A percentile compares a stretch with the other conserved stretches of the same genome.
These are phyloP conservation scores for Tuber aestivum DNA, from an alignment of 495 filamentous ascomycete genomes.

Conservation along the genomic window DNA sequence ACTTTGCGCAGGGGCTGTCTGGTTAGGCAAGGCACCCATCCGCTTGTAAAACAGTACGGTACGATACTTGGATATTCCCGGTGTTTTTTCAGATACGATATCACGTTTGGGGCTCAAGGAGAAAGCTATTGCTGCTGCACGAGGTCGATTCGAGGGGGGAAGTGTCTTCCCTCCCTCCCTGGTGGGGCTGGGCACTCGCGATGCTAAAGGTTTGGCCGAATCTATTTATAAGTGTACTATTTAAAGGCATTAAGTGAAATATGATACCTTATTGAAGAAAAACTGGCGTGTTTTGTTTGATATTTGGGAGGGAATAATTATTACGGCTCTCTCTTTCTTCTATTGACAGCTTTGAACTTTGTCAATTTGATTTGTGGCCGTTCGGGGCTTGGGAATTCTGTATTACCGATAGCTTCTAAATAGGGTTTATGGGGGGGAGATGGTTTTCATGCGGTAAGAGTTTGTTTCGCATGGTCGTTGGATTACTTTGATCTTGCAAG, in stretches of 20 bases:
- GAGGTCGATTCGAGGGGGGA: background rate
- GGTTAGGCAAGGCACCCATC: background rate
- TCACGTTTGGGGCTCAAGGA: background rate
- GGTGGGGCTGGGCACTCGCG: background rate
- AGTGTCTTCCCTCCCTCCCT: too few species aligned
- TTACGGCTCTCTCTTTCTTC: background rate
- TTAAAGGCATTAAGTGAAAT: background rate
- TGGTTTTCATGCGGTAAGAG: background rate
- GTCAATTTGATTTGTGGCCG: background rate
- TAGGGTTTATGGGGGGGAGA: background rate
- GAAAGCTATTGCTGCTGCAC: background rate
- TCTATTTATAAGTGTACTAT: too few species aligned
- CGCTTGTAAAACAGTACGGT: too few species aligned
- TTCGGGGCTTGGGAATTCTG: background rate
- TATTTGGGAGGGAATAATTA: background rate
- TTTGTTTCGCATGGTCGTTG: background rate
- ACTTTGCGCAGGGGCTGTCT: background rate
- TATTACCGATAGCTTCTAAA: background rate
- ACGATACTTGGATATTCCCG: background rate
- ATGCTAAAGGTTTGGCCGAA: background rate
- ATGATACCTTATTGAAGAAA: background rate
- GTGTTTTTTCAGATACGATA: background rate
- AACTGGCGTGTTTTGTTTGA: background rate
- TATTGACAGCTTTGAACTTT: background rate
- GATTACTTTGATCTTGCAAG: background rate